These are phyloP conservation scores for Chrysoporthe deuterocubensis DNA, from an alignment of 2,329 filamentous ascomycete genomes.

Conservation along the genomic window DNA sequence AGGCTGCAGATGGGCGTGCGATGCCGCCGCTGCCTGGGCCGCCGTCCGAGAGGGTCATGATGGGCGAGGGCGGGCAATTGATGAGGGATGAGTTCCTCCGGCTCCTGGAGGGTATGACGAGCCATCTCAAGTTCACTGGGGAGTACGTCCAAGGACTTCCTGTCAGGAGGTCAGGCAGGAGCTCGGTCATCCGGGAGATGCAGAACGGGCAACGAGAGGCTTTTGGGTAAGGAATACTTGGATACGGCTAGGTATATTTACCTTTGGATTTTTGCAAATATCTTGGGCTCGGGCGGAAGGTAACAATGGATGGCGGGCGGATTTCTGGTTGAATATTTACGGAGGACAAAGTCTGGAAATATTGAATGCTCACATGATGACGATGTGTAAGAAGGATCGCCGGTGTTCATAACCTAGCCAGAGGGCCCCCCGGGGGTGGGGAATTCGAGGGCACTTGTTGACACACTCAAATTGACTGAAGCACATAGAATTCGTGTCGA, in stretches of 20 bases:
- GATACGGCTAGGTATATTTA: background rate
- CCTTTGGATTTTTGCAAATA: background rate
- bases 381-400: background rate
- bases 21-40: slow-evolving; percentile 48
- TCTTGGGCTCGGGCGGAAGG: background rate
- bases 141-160: slow-evolving; percentile 37
- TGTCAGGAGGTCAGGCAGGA: slow-evolving; percentile 29
- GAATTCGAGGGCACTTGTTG: background rate
- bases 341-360: background rate
- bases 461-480: background rate
- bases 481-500: background rate
- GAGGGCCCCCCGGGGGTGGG: too few species aligned
- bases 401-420: background rate
- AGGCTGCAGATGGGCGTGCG: slow-evolving; percentile 30
- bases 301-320: background rate
- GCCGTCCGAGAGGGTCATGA: slow-evolving; percentile 56
- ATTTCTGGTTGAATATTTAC: background rate
- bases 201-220: slow-evolving; percentile 18
- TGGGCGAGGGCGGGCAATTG: slow-evolving; percentile 38
- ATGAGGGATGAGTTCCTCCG: slow-evolving; percentile 40
- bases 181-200: slow-evolving; percentile 24
- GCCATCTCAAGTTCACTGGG: slow-evolving; percentile 40
- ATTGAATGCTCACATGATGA: background rate
- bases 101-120: slow-evolving; percentile 39
- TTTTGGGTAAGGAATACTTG: slow-evolving; percentile 1